These are phyloP conservation scores for Yamadazyma membranifaciens DNA, from an alignment of 1,139 yeast genomes.

Conservation along the genomic window DNA sequence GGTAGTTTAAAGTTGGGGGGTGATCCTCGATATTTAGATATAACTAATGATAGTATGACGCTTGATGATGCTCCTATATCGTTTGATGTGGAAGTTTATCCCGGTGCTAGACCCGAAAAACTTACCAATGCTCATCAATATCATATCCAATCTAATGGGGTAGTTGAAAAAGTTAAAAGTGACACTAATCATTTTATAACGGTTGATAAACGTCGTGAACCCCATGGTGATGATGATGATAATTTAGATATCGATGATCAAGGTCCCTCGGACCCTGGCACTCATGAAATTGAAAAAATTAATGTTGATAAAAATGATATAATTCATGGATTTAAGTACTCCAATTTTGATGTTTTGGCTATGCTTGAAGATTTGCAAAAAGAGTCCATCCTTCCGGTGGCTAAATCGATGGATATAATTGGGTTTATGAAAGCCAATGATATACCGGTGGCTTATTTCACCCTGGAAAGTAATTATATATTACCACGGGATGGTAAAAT, in stretches of 20 bases:
- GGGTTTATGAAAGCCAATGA: constrained; percentile 51
- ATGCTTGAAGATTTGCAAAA: constrained; percentile 42
- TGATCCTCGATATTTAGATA: constrained; percentile 13
- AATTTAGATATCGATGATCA: constrained; percentile 20
- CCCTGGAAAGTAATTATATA: constrained; percentile 59
- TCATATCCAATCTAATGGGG: constrained; percentile 16
- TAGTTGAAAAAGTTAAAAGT: constrained; percentile 17
- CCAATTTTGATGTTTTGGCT: constrained; percentile 46
- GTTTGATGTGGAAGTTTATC: constrained; percentile 62
- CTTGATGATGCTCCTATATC: constrained; percentile 8
- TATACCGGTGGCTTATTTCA: constrained; percentile 58
- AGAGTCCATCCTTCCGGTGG: constrained; percentile 39
- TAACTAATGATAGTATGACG: constrained; percentile 12
- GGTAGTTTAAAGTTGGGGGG: constrained; percentile 44
- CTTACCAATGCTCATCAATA: constrained; percentile 32
- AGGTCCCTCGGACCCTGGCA: not conserved
- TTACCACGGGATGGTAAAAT: constrained; percentile 41
- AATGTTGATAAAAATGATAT: constrained; percentile 19
- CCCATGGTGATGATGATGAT: constrained; percentile 17
- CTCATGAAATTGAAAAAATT: constrained; percentile 3
- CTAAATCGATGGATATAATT: constrained; percentile 58
- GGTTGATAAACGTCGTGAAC: constrained; percentile 10
- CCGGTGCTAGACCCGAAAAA: constrained; percentile 55
- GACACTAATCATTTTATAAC: constrained; percentile 23
- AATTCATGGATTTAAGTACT: constrained; percentile 63